Evolutionary conservation across 2,329 filamentous ascomycete species (phyloP), one percentile per base, ranked within the genome.

Genomic region (Fusarium kyushuense): DNA sequence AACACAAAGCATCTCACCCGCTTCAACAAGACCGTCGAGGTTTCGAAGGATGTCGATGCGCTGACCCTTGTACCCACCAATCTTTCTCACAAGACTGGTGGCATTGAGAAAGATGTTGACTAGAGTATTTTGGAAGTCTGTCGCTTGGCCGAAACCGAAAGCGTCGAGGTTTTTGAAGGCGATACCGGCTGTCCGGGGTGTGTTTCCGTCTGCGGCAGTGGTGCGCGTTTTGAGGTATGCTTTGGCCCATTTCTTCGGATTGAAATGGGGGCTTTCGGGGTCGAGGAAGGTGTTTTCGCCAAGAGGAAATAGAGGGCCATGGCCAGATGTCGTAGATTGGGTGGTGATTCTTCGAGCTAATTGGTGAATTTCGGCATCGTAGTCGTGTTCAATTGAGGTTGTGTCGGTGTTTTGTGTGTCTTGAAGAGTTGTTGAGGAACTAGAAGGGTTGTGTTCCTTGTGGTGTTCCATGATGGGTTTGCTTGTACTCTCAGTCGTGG

Each of bases 1-100:
- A 2, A 92, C 90, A 9, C 92, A 87, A 8, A 92, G 78, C 88
- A 92, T 90, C 80, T 92, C 90, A 27, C 90, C 90, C 58, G 84
- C 85, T 66, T 87, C 82, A 3, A 92, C 86, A 0, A 91, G 70
- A 8, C 90, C 90, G 64, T 92, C 88, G 52, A 90, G 86, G 69
- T 84, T 79, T 52, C 83, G 85, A 33, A 92, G 79, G 65, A 92
- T 92, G 68, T 92, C 87, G 63, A 90, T 86, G 59, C 85, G 85
- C 71, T 84, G 80, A 36, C 83, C 82, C 65, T 84, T 69, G 40
- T 85, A 58, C 5, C 86, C 86, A 25, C 89, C 75, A 0, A 88
- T 64, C 64, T 84, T 79, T 52, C 83, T 82, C 1, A 78, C 75
- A 12, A 83, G 41, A 10, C 77, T 78, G 1, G 75, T 76, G 0